Percentiles rank a stretch among this genome's conserved stretches.
Evolutionary conservation across 805 yeast genomes (phyloP).

Genomic region (Millerozyma acaciae): DNA sequence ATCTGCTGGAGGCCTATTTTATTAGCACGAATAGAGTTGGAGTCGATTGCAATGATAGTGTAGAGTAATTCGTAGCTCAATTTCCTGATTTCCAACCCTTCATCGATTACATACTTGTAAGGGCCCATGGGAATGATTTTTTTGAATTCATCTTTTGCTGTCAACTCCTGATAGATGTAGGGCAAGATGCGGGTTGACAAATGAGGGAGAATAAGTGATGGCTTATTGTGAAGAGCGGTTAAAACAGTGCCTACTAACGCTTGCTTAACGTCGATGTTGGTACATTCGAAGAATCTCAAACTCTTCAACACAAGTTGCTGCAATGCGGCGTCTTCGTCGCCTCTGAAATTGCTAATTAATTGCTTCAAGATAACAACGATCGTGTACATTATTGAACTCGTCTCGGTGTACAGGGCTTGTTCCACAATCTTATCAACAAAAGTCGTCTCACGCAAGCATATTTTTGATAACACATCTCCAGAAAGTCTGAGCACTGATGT

Average conservation of each 20-base stretch:
- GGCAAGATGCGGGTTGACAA: conserved; percentile 45
- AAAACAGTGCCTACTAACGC: conserved; percentile 56
- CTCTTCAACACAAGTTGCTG: conserved; percentile 13
- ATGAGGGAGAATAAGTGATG: conserved; percentile 43
- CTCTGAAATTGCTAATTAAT: conserved; percentile 17
- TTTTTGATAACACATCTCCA: conserved; percentile 34
- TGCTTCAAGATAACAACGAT: conserved; percentile 32
- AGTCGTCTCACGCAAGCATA: conserved; percentile 13
- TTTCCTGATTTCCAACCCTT: conserved; percentile 70
- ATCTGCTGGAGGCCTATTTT: conserved; percentile 28
- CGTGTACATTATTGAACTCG: conserved; percentile 21
- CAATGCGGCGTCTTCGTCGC: conserved; percentile 11
- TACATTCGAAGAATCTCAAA: conserved; percentile 20
- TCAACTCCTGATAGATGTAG: conserved; percentile 49
- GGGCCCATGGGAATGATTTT: conserved; percentile 80
- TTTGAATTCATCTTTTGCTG: conserved; percentile 52
- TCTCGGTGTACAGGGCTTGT: conserved; percentile 10
- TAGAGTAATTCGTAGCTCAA: conserved; percentile 67
- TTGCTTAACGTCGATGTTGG: conserved; percentile 53
- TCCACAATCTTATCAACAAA: conserved; percentile 15
- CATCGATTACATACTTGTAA: conserved; percentile 76
- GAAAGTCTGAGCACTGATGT: conserved; percentile 22
- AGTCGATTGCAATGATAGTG: conserved; percentile 39
- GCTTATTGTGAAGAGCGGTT: conserved; percentile 56
- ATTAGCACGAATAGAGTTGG: conserved; percentile 16